Evolutionary conservation across 2,329 filamentous ascomycete species (phyloP), one percentile per base, ranked within the genome.

Genomic region (Talaromyces islandicus): DNA sequence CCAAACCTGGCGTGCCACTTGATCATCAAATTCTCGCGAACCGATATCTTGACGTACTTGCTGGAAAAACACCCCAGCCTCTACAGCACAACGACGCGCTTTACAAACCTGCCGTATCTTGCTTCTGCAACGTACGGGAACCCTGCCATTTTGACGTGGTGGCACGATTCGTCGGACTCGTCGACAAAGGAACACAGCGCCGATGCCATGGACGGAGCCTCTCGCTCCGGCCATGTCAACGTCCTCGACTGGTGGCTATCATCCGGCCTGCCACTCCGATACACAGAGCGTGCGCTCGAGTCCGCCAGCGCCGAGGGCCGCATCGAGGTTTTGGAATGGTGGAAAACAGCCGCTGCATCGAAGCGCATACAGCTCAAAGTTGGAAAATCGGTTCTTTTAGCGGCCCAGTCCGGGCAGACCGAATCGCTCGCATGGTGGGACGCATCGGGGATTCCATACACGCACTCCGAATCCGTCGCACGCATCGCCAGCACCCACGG

Each of bases 161-260:
- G 93, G 93, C 87, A 87, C 56, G 89, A 88, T 32, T 92, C 90
- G 14, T 86, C 88, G 0, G 90, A 88, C 12, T 93, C 96, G 64
- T 81, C 91, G 2, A 90, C 89, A 62, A 92, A 93, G 70, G 90
- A 95, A 69, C 96, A 97, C 73, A 89, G 89, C 56, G 80, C 84
- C 43, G 91, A 96, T 72, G 90, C 92, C 11, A 82, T 97, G 27
- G 92, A 97, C 70, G 89, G 89, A 30, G 93, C 93, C 7, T 95
- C 90, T 1, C 88, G 89, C 58, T 88, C 91, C 60, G 92, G 93
- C 4, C 94, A 92, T 66, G 83, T 95, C 14, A 85, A 90, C 64
- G 88, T 96, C 0, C 82, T 97, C 1, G 90, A 96, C 68, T 96
- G 91, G 90, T 97, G 93, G 93, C 89, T 89, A 71, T 83, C 88